These are phyloP conservation scores for Claviceps citrina DNA, from an alignment of 2,329 filamentous ascomycete species.

Conservation along the genomic window DNA sequence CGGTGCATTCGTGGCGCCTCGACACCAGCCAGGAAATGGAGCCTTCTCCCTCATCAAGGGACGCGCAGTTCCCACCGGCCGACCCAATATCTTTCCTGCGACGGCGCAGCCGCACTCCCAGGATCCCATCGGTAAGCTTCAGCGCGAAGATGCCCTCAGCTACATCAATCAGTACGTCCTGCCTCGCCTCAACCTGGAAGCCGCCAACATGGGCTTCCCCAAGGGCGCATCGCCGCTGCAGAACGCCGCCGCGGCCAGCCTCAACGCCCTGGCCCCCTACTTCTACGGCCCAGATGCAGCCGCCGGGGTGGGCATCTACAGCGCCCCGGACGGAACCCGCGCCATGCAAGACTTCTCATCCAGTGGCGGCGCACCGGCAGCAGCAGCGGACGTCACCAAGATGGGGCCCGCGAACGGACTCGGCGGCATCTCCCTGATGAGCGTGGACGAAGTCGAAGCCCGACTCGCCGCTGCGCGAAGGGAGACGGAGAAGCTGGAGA, in stretches of 20 bases:
- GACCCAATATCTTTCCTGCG: slow-evolving; percentile 44
- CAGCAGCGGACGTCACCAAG: slow-evolving; percentile 17
- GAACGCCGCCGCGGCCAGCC: slow-evolving; percentile 32
- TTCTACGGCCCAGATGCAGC: slow-evolving; percentile 35
- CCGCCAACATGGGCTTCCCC: slow-evolving; percentile 27
- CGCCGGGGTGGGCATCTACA: slow-evolving; percentile 29
- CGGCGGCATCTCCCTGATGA: slow-evolving; percentile 39
- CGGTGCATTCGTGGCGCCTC: slow-evolving; percentile 38
- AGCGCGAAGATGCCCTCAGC: slow-evolving; percentile 48
- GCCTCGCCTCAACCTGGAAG: slow-evolving; percentile 40
- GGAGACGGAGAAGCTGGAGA: slow-evolving; percentile 48
- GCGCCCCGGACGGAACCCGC: slow-evolving; percentile 21
- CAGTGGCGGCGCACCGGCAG: slow-evolving; percentile 8
- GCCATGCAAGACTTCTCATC: slow-evolving; percentile 21
- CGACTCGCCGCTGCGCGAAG: slow-evolving; percentile 36
- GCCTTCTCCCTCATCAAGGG: slow-evolving; percentile 50
- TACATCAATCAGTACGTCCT: slow-evolving; percentile 57
- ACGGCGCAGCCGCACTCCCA: slow-evolving; percentile 30
- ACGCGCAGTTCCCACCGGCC: slow-evolving; percentile 47
- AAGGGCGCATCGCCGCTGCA: slow-evolving; percentile 25
- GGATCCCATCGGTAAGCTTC: slow-evolving; percentile 49
- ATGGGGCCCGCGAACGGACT: slow-evolving; percentile 15
- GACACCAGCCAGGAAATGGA: slow-evolving; percentile 36
- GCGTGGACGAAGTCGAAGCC: slow-evolving; percentile 46
- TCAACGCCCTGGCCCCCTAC: slow-evolving; percentile 40